phyloP scores from a whole-genome alignment of 1,284 basidiomycete species.

The Ganoderma resinaceum region DNA sequence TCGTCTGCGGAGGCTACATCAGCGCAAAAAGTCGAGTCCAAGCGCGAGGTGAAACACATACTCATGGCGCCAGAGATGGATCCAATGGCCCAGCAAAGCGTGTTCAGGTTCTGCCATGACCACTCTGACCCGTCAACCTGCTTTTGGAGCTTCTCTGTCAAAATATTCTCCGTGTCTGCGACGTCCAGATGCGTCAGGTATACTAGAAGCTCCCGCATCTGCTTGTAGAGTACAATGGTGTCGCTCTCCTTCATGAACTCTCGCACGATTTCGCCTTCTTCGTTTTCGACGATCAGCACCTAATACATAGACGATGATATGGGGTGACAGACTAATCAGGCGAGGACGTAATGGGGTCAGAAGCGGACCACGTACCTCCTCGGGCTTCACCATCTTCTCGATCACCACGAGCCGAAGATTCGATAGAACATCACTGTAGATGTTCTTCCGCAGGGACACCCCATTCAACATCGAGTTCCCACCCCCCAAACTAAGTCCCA shows the following conservation, averaged over 20 bases:
- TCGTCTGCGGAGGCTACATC: conserved; percentile 68
- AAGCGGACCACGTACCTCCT: conserved; percentile 74
- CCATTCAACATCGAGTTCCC: conserved; percentile 75
- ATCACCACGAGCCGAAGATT: conserved; percentile 97
- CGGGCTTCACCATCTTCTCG: conserved; percentile 99
- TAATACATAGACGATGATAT: conserved; percentile 40
- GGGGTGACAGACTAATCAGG: not conserved
- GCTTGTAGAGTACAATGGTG: conserved; percentile 99
- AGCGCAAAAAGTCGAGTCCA: conserved; percentile 18
- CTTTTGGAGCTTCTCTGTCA: conserved; percentile 96
- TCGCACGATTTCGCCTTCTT: conserved; percentile 99
- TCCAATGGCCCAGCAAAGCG: conserved; percentile 99
- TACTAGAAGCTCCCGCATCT: conserved; percentile 96
- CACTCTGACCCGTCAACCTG: conserved; percentile 98
- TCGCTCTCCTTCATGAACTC: conserved; percentile 99
- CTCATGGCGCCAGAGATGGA: conserved; percentile 99
- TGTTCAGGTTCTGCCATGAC: conserved; percentile 99
- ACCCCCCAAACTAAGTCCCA: conserved; percentile 89
- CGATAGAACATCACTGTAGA: conserved; percentile 94
- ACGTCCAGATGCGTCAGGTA: conserved; percentile 99
- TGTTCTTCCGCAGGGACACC: conserved; percentile 89
- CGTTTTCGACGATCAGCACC: conserved; percentile 99
- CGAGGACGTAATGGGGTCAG: not conserved
- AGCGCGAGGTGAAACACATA: conserved; percentile 50
- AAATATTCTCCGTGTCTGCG: conserved; percentile 94